phyloP scores from a whole-genome alignment of 805 yeast species.

The Candida hispaniensis region DNA sequence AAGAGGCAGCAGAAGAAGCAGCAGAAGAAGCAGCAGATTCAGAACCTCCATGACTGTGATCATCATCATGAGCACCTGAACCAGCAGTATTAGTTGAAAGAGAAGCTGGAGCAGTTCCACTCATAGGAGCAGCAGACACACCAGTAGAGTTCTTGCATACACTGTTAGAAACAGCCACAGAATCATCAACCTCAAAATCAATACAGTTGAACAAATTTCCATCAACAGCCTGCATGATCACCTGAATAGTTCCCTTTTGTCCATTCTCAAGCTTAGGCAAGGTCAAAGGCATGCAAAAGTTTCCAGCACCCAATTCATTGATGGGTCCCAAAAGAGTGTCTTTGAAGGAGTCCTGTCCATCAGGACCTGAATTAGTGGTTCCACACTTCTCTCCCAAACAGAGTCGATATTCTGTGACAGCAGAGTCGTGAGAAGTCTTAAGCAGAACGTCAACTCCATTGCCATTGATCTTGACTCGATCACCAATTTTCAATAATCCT shows the following conservation, averaged over 20 bases:
- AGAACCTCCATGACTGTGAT: not conserved
- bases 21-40: conserved; percentile 1
- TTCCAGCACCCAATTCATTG: conserved; percentile 22
- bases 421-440: conserved; percentile 21
- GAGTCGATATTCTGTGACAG: conserved; percentile 19
- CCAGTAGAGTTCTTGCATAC: conserved; percentile 23
- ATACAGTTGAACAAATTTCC: conserved; percentile 27
- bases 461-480: conserved; percentile 22
- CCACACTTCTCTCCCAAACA: conserved; percentile 22
- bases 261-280: conserved; percentile 18
- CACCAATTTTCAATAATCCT: conserved; percentile 18
- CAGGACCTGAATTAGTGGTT: conserved; percentile 4
- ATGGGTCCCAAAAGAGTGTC: conserved; percentile 19
- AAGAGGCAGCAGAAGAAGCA: conserved; percentile 18
- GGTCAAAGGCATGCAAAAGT: conserved; percentile 23
- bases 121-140: conserved; percentile 20
- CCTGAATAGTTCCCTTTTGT: conserved; percentile 24
- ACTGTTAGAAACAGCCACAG: conserved; percentile 18
- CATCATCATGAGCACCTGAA: conserved; percentile 9
- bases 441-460: conserved; percentile 19
- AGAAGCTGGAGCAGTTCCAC: conserved; percentile 19
- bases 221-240: conserved; percentile 22
- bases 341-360: conserved; percentile 20
- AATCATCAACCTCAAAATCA: conserved; percentile 20
- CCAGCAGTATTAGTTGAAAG: conserved; percentile 13